phyloP scores from a whole-genome alignment of 169 alveolate species.

The Toxoplasma gondii region DNA sequence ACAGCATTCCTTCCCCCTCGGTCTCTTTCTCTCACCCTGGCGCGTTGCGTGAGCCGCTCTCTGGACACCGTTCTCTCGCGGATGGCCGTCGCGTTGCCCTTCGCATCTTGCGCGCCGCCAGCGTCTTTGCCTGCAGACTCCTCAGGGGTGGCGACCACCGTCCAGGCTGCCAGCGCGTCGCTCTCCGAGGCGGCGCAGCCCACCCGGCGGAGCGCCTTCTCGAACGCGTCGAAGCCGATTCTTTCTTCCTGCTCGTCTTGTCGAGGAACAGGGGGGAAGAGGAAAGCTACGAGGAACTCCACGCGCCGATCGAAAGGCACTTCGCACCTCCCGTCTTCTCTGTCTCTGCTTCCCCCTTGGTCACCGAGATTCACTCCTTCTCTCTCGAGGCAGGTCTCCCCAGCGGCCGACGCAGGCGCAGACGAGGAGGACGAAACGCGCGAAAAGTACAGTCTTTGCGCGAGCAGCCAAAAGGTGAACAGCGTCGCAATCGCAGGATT shows the following conservation, averaged over 20 bases:
- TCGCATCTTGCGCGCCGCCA: background rate
- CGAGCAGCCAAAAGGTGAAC: constrained; percentile 60
- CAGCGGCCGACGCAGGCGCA: background rate
- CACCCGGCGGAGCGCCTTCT: constrained; percentile 43
- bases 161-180: constrained; percentile 57
- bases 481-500: constrained; percentile 57
- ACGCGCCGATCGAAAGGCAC: constrained; percentile 21
- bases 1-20: background rate
- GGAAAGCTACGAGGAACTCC: constrained; percentile 38
- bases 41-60: background rate
- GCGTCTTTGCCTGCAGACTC: background rate
- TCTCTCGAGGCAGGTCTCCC: background rate
- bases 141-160: constrained; percentile 40
- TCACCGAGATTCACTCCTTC: background rate
- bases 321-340: background rate
- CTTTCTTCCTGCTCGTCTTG: background rate
- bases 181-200: constrained; percentile 50
- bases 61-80: background rate
- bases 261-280: constrained; percentile 41
- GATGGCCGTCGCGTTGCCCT: background rate
- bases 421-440: background rate
- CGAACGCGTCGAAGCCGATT: constrained; percentile 40
- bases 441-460: background rate
- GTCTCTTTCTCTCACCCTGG: background rate
- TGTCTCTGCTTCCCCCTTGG: background rate